Evolutionary conservation across 495 filamentous ascomycete species (phyloP).

Genomic region (Penicillium daleae): DNA sequence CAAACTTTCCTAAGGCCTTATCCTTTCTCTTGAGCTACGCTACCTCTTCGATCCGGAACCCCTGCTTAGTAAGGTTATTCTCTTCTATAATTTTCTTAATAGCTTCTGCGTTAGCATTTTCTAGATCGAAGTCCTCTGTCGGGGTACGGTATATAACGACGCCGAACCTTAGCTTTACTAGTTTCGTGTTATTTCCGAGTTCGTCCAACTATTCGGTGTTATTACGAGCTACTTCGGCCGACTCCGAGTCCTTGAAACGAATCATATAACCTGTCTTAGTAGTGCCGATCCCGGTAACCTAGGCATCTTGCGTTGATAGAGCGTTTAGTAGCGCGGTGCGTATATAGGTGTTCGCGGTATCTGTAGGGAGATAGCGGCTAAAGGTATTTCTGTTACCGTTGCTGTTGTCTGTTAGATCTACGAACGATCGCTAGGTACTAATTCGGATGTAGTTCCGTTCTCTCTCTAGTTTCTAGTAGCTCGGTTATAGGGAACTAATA

Average conservation of each 20-base stretch:
- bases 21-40: conserved; percentile 30
- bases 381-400: conserved; percentile 19
- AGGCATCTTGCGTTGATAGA: conserved; percentile 19
- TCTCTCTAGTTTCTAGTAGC: background rate
- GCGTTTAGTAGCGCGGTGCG: conserved; percentile 19
- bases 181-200: conserved; percentile 6
- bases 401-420: background rate
- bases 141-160: conserved; percentile 29
- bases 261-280: conserved; percentile 30
- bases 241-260: conserved; percentile 26
- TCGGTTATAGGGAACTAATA: too few species aligned
- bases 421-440: background rate
- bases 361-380: conserved; percentile 21
- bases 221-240: conserved; percentile 18
- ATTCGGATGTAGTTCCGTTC: conserved; percentile 2
- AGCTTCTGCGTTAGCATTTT: conserved; percentile 9
- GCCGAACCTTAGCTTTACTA: conserved; percentile 6
- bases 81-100: conserved; percentile 31
- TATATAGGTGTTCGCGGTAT: conserved; percentile 21
- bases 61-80: conserved; percentile 23
- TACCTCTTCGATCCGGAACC: conserved; percentile 29
- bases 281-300: conserved; percentile 26
- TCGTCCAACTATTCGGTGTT: conserved; percentile 19
- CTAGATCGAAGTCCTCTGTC: conserved; percentile 28
- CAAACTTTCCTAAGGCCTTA: conserved; percentile 18